phyloP scores from a whole-genome alignment of 2,329 filamentous ascomycete species.

The Hirsutella rhossiliensis region DNA sequence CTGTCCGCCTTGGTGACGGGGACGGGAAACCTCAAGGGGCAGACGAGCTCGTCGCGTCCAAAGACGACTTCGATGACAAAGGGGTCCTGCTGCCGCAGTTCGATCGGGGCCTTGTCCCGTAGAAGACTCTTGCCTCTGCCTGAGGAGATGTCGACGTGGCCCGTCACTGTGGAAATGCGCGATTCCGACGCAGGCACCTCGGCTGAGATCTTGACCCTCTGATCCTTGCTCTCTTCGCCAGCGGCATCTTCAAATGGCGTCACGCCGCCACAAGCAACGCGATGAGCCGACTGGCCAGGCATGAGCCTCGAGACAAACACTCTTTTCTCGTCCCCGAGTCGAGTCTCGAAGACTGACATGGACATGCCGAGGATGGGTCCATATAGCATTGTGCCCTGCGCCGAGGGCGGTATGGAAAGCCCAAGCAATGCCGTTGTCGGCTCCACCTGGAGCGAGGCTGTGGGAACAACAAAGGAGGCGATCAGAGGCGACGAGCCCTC shows the following conservation, averaged over 20 bases:
- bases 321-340: conserved; percentile 12
- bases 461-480: conserved; percentile 27
- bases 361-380: conserved; percentile 10
- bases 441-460: conserved; percentile 20
- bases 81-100: conserved; percentile 24
- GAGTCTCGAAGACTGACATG: conserved; percentile 20
- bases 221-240: conserved; percentile 9
- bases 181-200: conserved; percentile 16
- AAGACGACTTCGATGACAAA: conserved; percentile 29
- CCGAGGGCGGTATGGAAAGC: conserved; percentile 16
- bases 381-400: conserved; percentile 13
- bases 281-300: conserved; percentile 20
- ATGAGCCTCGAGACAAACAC: conserved; percentile 25
- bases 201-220: conserved; percentile 13
- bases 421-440: conserved; percentile 17
- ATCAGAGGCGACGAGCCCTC: conserved; percentile 24
- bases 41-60: conserved; percentile 16
- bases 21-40: conserved; percentile 24
- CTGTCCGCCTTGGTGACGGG: conserved; percentile 23
- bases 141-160: conserved; percentile 25
- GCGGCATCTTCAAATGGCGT: conserved; percentile 9
- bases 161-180: conserved; percentile 23
- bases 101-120: conserved; percentile 22
- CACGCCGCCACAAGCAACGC: conserved; percentile 11
- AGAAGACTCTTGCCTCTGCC: conserved; percentile 23